These are phyloP conservation scores for Bruguiera gymnorhiza DNA, from an alignment of 345 rosid genomes.

Conservation along the genomic window DNA sequence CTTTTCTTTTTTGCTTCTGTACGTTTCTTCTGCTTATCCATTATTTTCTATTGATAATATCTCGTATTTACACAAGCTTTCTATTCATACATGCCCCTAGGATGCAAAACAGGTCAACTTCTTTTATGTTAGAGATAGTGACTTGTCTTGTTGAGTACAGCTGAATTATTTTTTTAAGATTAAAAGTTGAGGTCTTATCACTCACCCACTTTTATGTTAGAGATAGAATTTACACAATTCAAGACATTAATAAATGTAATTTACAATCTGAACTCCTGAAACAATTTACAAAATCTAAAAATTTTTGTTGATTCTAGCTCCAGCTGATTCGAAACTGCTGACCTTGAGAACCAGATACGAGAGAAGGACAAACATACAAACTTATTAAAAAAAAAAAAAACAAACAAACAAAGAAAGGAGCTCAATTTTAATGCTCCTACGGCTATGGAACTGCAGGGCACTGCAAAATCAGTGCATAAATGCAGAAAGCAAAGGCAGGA, in stretches of 20 bases:
- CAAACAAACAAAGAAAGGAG: too few species aligned
- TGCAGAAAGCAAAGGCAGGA: not conserved
- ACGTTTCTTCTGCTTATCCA: too few species aligned
- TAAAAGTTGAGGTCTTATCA: too few species aligned
- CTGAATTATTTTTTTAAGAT: too few species aligned
- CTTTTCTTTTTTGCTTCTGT: too few species aligned
- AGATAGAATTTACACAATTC: not conserved
- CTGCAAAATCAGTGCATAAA: not conserved
- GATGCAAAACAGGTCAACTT: too few species aligned
- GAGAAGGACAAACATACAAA: not conserved
- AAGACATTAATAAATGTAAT: not conserved
- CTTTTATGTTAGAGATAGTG: too few species aligned
- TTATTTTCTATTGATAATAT: too few species aligned
- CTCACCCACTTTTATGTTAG: too few species aligned
- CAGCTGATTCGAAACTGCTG: not conserved
- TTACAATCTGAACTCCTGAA: constrained; percentile 11
- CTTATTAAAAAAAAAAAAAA: not conserved
- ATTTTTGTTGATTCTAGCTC: not conserved
- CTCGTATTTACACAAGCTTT: too few species aligned
- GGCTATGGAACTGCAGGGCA: not conserved
- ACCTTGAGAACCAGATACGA: not conserved
- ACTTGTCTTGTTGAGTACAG: too few species aligned
- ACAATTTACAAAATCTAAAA: not conserved
- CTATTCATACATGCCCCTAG: too few species aligned
- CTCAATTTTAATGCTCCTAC: not conserved